Base-by-base conservation (phyloP, 306 rosid genomes). In the Hylodesmum podocarpum region DNA sequence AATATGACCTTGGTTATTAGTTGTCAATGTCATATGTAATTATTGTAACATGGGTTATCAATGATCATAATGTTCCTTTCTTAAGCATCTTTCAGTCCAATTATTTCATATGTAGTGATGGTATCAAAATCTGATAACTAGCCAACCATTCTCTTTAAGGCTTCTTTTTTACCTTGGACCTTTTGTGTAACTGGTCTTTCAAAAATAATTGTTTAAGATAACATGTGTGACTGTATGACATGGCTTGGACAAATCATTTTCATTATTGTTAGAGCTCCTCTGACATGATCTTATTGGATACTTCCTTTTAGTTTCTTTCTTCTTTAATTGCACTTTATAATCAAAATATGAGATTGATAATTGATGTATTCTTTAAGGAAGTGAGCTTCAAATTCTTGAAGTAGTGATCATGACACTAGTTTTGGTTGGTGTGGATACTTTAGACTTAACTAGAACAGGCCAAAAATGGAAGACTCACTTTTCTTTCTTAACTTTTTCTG, bases 351-450 rank as follows among this genome's bases (percentile, higher is more conserved):
- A 28, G 21, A 47, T 50, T 47, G 14, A 65, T 73, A 41, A 21
- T 39, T 73, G 66, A 47, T 16, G 22, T 19, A 39, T 80, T 72
- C 74, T 62, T 47, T 53, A 44, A 36, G 19, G 22, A 57, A 66
- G 59, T 66, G 44, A n/a, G 27, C 14, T 67, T 66, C 66, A 63
- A 77, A 19, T 33, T 25, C 44, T 40, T 77, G 9, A 24, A 39
- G 44, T 36, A 25, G 47, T 55, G 64, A 28, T 39, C 70, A 44
- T 66, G 36, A 27, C 50, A 25, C 18, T 29, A 57, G 66, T 65
- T 82, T 82, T 54, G 65, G 51, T 47, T 25, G 59, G 27, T 58
- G 41, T 66, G 73, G 72, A 39, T 78, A 51, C 46, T 78, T 49
- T 29, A 46, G 53, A 27, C 66, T 12, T 21, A 43, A 57, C 29